phyloP scores from a whole-genome alignment of 2,329 filamentous ascomycete genomes.

The Fusarium sp. region DNA sequence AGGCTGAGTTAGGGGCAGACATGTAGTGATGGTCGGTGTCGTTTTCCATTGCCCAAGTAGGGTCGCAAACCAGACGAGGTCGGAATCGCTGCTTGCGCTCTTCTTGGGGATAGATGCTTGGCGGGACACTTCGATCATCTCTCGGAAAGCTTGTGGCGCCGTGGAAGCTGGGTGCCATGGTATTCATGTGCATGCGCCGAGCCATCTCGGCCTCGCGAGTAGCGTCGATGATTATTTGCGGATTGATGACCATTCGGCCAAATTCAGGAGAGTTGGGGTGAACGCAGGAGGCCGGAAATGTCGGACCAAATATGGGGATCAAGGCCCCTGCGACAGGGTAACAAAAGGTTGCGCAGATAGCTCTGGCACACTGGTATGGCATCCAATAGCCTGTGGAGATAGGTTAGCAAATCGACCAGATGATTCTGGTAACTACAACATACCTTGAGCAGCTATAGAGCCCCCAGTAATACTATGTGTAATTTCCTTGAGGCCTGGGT shows the following conservation, averaged over 20 bases:
- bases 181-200: constrained; percentile 40
- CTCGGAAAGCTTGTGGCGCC: constrained; percentile 44
- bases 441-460: constrained; percentile 90
- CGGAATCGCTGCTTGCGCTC: constrained; percentile 35
- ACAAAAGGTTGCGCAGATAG: constrained; percentile 92
- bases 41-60: constrained; percentile 39
- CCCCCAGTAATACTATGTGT: constrained; percentile 96
- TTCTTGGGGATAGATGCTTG: constrained; percentile 30
- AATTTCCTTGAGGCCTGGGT: constrained; percentile 88
- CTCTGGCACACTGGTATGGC: constrained; percentile 88
- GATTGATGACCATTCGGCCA: constrained; percentile 76
- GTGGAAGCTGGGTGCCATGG: constrained; percentile 15
- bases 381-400: constrained; percentile 89
- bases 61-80: constrained; percentile 46
- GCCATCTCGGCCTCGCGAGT: constrained; percentile 61
- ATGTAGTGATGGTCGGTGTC: constrained; percentile 39
- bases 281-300: constrained; percentile 82
- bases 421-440: not conserved
- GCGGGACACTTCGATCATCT: constrained; percentile 23
- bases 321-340: constrained; percentile 85
- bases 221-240: constrained; percentile 67
- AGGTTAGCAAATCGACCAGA: constrained; percentile 26
- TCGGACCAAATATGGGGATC: constrained; percentile 89
- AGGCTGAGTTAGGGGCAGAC: constrained; percentile 49
- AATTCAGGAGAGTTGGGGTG: constrained; percentile 74